phyloP scores from a whole-genome alignment of 352 stramenopile genomes.

The Paralagenidium karlingii region DNA sequence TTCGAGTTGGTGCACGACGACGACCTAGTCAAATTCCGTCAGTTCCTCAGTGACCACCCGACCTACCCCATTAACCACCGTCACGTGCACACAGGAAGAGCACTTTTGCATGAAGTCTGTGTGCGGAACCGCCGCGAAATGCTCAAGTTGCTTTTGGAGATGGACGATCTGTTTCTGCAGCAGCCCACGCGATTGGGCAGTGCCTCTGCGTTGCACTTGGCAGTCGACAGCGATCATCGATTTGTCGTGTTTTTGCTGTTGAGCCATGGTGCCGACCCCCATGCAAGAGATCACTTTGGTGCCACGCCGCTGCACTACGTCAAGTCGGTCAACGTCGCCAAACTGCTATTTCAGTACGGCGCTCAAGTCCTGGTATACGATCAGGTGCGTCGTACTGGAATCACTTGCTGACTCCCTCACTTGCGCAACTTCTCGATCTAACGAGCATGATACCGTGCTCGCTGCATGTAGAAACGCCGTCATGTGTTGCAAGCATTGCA shows the following conservation, averaged over 20 bases:
- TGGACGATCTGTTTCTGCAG: background rate
- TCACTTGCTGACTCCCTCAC: background rate
- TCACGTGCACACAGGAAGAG: constrained; percentile 17
- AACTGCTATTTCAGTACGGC: constrained; percentile 48
- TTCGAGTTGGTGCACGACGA: too few species aligned
- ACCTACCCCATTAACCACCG: constrained; percentile 27
- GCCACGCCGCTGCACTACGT: constrained; percentile 61
- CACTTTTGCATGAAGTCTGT: constrained; percentile 51
- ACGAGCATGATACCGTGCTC: background rate
- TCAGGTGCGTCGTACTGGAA: constrained; percentile 10
- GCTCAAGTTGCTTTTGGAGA: constrained; percentile 32
- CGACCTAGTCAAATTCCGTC: too few species aligned
- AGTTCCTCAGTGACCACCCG: too few species aligned
- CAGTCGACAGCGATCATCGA: constrained; percentile 38
- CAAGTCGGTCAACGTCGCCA: constrained; percentile 42
- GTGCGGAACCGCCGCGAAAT: constrained; percentile 29
- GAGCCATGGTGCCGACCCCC: constrained; percentile 42
- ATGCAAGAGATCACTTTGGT: constrained; percentile 40
- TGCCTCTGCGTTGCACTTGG: constrained; percentile 43
- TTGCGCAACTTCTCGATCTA: background rate
- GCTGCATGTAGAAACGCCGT: constrained; percentile 28
- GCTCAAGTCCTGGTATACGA: constrained; percentile 46
- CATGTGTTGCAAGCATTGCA: constrained; percentile 30
- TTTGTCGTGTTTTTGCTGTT: constrained; percentile 53
- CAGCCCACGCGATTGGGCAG: constrained; percentile 46